Evolutionary conservation across 2,329 filamentous ascomycete genomes (phyloP).

Genomic region (Aspergillus hiratsukae): DNA sequence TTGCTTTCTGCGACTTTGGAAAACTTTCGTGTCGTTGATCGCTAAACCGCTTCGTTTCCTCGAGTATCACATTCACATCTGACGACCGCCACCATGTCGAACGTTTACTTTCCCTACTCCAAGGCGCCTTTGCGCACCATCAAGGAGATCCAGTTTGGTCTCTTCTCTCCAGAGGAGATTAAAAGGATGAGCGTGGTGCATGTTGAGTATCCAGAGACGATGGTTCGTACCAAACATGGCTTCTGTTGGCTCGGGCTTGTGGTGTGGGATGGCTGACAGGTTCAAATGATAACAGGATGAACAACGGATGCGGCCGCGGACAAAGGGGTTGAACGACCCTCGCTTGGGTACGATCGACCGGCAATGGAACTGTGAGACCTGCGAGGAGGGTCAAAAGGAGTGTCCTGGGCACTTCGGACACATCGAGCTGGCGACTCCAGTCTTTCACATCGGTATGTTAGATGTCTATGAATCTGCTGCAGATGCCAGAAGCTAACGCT

Average conservation of each 20-base stretch:
- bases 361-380: conserved; percentile 92
- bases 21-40: conserved; percentile 11
- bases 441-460: conserved; percentile 71
- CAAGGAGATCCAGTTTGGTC: conserved; percentile 97
- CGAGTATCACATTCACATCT: conserved; percentile 12
- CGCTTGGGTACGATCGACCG: conserved; percentile 95
- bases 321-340: conserved; percentile 90
- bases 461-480: conserved; percentile 1
- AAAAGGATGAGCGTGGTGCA: conserved; percentile 97
- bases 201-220: conserved; percentile 97
- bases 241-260: conserved; percentile 1
- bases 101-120: conserved; percentile 83
- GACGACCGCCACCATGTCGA: conserved; percentile 68
- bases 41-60: conserved; percentile 3
- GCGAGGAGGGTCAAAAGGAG: conserved; percentile 89
- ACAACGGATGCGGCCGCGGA: conserved; percentile 81
- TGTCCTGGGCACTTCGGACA: conserved; percentile 98
- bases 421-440: conserved; percentile 93
- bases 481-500: conserved; percentile 22
- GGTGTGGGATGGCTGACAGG: conserved; percentile 16
- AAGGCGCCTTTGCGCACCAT: conserved; percentile 95
- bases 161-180: conserved; percentile 97
- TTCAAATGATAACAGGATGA: conserved; percentile 59
- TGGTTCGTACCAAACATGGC: conserved; percentile 51
- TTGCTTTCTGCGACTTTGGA: conserved; percentile 8